A percentile compares a stretch with the other conserved stretches of the same genome.
Conservation (phyloP, 352 stramenopile species). For the Phytophthora quininea region DNA sequence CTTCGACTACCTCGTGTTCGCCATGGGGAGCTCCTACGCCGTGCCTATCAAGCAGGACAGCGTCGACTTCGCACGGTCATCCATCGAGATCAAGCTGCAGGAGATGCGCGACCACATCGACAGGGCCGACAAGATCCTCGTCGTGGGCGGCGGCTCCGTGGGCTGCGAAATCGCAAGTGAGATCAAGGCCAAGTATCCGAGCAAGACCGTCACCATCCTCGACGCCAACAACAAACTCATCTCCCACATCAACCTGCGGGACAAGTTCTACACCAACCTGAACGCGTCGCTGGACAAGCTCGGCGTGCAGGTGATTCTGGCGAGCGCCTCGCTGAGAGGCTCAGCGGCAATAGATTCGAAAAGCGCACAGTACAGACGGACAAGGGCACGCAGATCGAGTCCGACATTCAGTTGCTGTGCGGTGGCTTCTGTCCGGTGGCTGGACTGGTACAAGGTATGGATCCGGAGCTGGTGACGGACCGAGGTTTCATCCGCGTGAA, state of each 20-base stretch:
- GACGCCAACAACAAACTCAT: slow-evolving; percentile 46
- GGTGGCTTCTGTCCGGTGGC: slow-evolving; percentile 30
- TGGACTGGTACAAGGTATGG: slow-evolving; percentile 30
- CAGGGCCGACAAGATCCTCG: slow-evolving; percentile 48
- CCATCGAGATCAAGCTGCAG: slow-evolving; percentile 43
- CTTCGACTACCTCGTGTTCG: slow-evolving; percentile 74
- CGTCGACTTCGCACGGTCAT: slow-evolving; percentile 26
- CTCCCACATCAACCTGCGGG: slow-evolving; percentile 30
- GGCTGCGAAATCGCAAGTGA: slow-evolving; percentile 67
- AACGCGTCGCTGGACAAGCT: slow-evolving; percentile 26
- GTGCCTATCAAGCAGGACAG: slow-evolving; percentile 55
- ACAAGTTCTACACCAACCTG: slow-evolving; percentile 47
- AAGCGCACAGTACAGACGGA: slow-evolving; percentile 39
- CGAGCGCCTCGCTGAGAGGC: slow-evolving; percentile 38
- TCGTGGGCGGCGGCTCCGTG: slow-evolving; percentile 67
- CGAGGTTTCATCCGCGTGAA: slow-evolving; percentile 46
- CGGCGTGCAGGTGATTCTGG: slow-evolving; percentile 53
- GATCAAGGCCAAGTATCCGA: slow-evolving; percentile 59
- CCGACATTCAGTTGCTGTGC: slow-evolving; percentile 43
- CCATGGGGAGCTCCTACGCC: slow-evolving; percentile 62
- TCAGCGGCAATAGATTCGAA: slow-evolving; percentile 38
- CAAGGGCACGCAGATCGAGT: slow-evolving; percentile 45
- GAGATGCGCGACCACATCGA: slow-evolving; percentile 49
- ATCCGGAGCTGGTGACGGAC: slow-evolving; percentile 34
- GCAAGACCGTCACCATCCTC: slow-evolving; percentile 66